phyloP scores from a whole-genome alignment of 805 yeast species.

The Wickerhamiella sergipiensis region DNA sequence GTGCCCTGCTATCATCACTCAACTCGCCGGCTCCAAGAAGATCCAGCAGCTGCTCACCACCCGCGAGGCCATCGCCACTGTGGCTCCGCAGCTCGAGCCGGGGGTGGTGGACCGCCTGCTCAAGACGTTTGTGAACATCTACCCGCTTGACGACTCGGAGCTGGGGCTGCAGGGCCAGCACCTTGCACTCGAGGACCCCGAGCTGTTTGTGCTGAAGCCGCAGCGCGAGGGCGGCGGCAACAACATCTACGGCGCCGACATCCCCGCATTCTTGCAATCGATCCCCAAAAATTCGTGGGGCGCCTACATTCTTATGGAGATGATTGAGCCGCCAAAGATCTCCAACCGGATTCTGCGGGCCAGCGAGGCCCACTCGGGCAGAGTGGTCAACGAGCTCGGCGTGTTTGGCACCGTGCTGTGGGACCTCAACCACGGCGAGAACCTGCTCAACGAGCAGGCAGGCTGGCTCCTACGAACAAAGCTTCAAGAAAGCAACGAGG shows the following conservation, averaged over 20 bases:
- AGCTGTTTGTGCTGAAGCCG: conserved; percentile 76
- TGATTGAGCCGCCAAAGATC: conserved; percentile 64
- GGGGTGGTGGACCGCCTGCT: conserved; percentile 24
- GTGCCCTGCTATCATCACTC: conserved; percentile 82
- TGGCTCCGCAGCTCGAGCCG: conserved; percentile 27
- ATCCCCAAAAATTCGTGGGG: conserved; percentile 66
- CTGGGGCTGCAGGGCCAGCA: conserved; percentile 48
- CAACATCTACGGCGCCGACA: conserved; percentile 76
- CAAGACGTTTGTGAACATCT: conserved; percentile 68
- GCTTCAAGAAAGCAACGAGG: conserved; percentile 78
- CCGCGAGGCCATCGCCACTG: conserved; percentile 32
- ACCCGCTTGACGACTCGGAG: conserved; percentile 63
- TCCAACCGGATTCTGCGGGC: conserved; percentile 60
- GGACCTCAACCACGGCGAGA: conserved; percentile 45
- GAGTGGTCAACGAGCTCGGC: conserved; percentile 82
- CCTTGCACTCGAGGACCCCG: conserved; percentile 55
- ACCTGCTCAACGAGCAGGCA: conserved; percentile 49
- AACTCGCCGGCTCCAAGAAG: conserved; percentile 85
- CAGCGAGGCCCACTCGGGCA: conserved; percentile 48
- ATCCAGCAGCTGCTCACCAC: conserved; percentile 78
- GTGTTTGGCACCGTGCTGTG: conserved; percentile 74
- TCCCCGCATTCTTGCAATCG: conserved; percentile 53
- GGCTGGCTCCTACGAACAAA: conserved; percentile 88
- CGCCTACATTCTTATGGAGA: conserved; percentile 86
- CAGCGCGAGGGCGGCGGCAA: conserved; percentile 99